Percentiles rank a stretch among this genome's conserved stretches.
Evolutionary conservation across 768 basidiomycete genomes (phyloP).

Genomic region (Lentinula raphanica): DNA sequence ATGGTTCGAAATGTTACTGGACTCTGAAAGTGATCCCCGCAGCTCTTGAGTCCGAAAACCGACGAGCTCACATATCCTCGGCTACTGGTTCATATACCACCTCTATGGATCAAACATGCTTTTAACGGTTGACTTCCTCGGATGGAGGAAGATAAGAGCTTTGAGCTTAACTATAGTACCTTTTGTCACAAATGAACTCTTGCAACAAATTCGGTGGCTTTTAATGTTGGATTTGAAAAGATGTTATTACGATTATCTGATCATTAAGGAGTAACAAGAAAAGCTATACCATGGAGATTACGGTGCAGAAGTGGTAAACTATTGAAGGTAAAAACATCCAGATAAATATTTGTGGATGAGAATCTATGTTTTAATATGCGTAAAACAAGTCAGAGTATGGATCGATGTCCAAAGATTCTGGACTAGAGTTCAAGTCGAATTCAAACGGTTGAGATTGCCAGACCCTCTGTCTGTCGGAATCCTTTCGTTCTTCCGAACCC

Average conservation of each 20-base stretch:
- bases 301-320: not conserved
- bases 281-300: not conserved
- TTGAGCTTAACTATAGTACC: not conserved
- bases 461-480: constrained; percentile 37
- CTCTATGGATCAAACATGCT: constrained; percentile 1
- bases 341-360: not conserved
- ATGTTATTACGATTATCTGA: not conserved
- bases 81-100: not conserved
- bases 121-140: constrained; percentile 1
- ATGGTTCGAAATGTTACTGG: not conserved
- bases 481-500: constrained; percentile 48
- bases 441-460: constrained; percentile 52
- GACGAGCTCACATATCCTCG: not conserved
- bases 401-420: not conserved
- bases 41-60: constrained; percentile 3
- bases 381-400: constrained; percentile 8
- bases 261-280: not conserved
- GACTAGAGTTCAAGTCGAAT: constrained; percentile 9
- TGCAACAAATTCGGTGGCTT: not conserved
- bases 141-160: not conserved
- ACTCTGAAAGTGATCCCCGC: not conserved
- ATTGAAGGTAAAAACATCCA: not conserved
- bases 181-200: not conserved
- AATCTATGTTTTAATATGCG: constrained; percentile 6
- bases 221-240: not conserved